These are phyloP conservation scores for Mortierella sp. DNA, from an alignment of 371 early-diverging fungal species.

Conservation along the genomic window DNA sequence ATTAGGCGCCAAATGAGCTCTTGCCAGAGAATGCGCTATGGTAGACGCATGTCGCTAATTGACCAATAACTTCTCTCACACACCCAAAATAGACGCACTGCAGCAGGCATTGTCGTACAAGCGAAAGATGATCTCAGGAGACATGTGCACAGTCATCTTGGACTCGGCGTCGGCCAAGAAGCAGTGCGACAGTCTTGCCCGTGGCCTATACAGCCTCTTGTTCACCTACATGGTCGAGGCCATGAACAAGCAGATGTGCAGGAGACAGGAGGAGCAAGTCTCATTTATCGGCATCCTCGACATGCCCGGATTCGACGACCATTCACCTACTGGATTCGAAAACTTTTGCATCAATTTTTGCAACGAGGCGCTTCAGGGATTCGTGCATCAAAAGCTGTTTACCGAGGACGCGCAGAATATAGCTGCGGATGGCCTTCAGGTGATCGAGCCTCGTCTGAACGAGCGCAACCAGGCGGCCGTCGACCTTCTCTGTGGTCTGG, in stretches of 20 bases:
- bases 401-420: constrained; percentile 64
- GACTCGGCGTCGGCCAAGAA: constrained; percentile 79
- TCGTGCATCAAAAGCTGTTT: constrained; percentile 77
- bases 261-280: constrained; percentile 74
- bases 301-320: constrained; percentile 77
- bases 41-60: background rate
- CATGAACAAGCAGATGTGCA: constrained; percentile 84
- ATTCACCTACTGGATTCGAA: constrained; percentile 74
- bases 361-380: constrained; percentile 86
- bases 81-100: constrained; percentile 72
- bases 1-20: background rate
- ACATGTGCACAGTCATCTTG: constrained; percentile 89
- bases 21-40: background rate
- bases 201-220: constrained; percentile 84
- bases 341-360: constrained; percentile 85
- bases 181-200: constrained; percentile 87
- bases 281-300: constrained; percentile 82
- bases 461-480: constrained; percentile 31
- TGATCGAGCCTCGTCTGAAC: constrained; percentile 61
- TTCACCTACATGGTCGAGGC: constrained; percentile 92
- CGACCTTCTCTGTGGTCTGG: constrained; percentile 72
- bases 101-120: constrained; percentile 79
- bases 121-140: constrained; percentile 79
- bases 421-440: constrained; percentile 67
- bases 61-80: constrained; percentile 39